A percentile compares a stretch with the other conserved stretches of the same genome.
Evolutionary conservation across 2,329 filamentous ascomycete genomes (phyloP).

Genomic region (Fusarium secorum): DNA sequence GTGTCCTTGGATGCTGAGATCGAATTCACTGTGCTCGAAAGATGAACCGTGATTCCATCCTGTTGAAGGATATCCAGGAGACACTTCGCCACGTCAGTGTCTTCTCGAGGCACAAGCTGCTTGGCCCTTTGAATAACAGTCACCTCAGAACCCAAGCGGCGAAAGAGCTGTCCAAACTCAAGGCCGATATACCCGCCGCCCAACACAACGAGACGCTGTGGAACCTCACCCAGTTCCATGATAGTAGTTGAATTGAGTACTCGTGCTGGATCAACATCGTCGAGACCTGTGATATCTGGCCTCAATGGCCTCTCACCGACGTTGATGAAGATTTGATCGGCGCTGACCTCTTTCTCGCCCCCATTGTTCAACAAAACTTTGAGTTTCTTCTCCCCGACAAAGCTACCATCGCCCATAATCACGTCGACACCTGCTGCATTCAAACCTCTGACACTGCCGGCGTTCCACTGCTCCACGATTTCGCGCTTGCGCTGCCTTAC

Average conservation of each 20-base stretch:
- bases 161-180: slow-evolving; percentile 62
- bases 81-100: slow-evolving; percentile 55
- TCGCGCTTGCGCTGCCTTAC: slow-evolving; percentile 61
- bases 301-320: slow-evolving; percentile 53
- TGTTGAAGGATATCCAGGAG: slow-evolving; percentile 54
- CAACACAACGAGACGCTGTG: slow-evolving; percentile 58
- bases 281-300: slow-evolving; percentile 50
- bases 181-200: slow-evolving; percentile 62
- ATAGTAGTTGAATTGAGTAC: slow-evolving; percentile 58
- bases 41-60: slow-evolving; percentile 55
- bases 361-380: slow-evolving; percentile 45
- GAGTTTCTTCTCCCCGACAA: slow-evolving; percentile 51
- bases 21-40: slow-evolving; percentile 46
- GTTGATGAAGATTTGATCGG: slow-evolving; percentile 56
- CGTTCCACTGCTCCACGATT: slow-evolving; percentile 59
- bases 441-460: slow-evolving; percentile 55
- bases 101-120: slow-evolving; percentile 56
- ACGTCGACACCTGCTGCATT: slow-evolving; percentile 53
- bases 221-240: slow-evolving; percentile 56
- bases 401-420: slow-evolving; percentile 55
- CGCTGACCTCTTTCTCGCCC: slow-evolving; percentile 46
- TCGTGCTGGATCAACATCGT: slow-evolving; percentile 45
- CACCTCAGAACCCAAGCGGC: slow-evolving; percentile 57
- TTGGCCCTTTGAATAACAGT: slow-evolving; percentile 55
- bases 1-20: slow-evolving; percentile 27